These are phyloP conservation scores for Tetrahymena borealis DNA, from an alignment of 73 alveolate species.

Conservation along the genomic window DNA sequence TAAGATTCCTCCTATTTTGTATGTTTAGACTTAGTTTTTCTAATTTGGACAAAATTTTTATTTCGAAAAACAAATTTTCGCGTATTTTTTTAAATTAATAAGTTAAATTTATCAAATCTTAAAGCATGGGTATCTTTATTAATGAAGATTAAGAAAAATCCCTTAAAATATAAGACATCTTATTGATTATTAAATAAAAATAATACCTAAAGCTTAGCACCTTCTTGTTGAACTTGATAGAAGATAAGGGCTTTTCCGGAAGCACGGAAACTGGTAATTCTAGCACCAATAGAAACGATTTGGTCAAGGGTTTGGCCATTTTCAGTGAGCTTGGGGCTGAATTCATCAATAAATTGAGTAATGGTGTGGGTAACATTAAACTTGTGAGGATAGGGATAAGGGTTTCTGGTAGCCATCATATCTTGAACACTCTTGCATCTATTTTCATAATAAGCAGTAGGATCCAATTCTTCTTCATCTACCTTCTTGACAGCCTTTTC, in stretches of 20 bases:
- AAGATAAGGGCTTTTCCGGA: slow-evolving; percentile 83
- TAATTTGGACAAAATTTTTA: neutral
- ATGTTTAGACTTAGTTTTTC: no score
- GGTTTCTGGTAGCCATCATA: slow-evolving; percentile 48
- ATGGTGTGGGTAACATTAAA: slow-evolving; percentile 77
- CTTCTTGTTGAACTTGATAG: slow-evolving; percentile 89
- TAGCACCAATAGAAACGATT: slow-evolving; percentile 87
- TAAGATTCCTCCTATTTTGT: neutral
- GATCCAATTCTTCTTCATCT: slow-evolving; percentile 88
- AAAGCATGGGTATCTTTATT: no score
- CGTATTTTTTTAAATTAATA: neutral
- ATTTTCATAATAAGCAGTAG: slow-evolving; percentile 86
- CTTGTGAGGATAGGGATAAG: slow-evolving; percentile 93
- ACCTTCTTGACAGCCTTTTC: slow-evolving; percentile 52
- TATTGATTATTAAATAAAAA: neutral
- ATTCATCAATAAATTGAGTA: slow-evolving; percentile 67
- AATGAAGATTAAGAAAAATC: no score
- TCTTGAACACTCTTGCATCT: slow-evolving; percentile 67
- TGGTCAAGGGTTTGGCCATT: slow-evolving; percentile 79
- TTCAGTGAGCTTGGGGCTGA: slow-evolving; percentile 55
- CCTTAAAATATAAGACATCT: no score
- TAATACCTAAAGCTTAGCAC: slow-evolving; percentile 75
- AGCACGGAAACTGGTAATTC: slow-evolving; percentile 83
- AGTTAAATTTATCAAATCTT: neutral
- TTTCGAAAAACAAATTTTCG: neutral